A percentile compares a stretch with the other conserved stretches of the same genome.
Evolutionary conservation across 495 filamentous ascomycete species (phyloP).

Genomic region (Hapsidospora chrysogenum): DNA sequence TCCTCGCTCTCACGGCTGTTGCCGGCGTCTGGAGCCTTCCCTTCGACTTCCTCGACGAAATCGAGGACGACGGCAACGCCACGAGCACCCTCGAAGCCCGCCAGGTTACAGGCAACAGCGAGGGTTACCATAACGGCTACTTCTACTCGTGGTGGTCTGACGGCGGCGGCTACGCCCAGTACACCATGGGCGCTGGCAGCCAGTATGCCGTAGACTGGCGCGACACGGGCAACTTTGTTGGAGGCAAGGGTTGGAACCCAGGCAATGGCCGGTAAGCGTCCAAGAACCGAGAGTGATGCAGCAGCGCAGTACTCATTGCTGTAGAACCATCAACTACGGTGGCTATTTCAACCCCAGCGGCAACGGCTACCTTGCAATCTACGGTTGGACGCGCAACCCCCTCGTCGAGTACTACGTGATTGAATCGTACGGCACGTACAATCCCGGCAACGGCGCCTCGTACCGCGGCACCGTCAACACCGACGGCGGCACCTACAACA

Average conservation of each 20-base stretch:
- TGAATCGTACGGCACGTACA: conserved; percentile 37
- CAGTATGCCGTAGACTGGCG: conserved; percentile 41
- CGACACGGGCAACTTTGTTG: conserved; percentile 45
- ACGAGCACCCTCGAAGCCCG: neutral
- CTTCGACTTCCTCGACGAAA: neutral
- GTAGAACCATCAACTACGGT: conserved; percentile 7
- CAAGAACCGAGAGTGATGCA: neutral
- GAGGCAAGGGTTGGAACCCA: conserved; percentile 46
- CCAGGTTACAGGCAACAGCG: neutral
- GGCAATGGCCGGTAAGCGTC: too few species aligned
- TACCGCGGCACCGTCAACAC: conserved; percentile 36
- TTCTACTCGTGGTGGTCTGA: conserved; percentile 55
- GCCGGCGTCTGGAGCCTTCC: neutral
- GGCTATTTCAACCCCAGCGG: conserved; percentile 13
- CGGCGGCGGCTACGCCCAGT: conserved; percentile 32
- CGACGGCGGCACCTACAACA: conserved; percentile 48
- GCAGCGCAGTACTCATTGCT: neutral
- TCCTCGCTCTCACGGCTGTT: neutral
- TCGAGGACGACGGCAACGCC: too few species aligned
- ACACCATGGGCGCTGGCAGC: conserved; percentile 40
- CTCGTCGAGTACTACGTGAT: conserved; percentile 46
- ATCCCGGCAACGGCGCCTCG: conserved; percentile 28
- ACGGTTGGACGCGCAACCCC: conserved; percentile 41
- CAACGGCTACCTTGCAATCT: conserved; percentile 36
- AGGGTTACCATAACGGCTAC: conserved; percentile 13